A percentile compares a stretch with the other conserved stretches of the same genome.
phyloP scores from a whole-genome alignment of 2,329 filamentous ascomycete genomes.

The Pochonia chlamydosporia region DNA sequence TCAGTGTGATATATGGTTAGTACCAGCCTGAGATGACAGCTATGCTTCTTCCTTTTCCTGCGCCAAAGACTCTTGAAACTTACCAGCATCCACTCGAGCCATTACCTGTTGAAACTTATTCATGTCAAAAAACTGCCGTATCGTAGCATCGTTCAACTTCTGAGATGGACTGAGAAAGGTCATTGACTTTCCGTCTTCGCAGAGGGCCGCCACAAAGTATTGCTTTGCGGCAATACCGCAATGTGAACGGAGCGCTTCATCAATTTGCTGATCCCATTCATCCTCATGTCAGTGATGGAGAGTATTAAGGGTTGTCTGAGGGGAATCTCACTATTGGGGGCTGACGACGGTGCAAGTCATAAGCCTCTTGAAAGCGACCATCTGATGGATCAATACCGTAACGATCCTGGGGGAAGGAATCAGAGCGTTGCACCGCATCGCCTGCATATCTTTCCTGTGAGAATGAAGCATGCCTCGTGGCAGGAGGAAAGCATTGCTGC shows the following conservation, averaged over 20 bases:
- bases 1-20: neutral
- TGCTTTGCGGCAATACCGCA: conserved; percentile 45
- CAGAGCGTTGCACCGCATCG: conserved; percentile 22
- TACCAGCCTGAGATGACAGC: neutral
- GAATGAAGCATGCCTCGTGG: conserved; percentile 24
- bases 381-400: conserved; percentile 22
- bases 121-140: conserved; percentile 41
- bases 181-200: conserved; percentile 39
- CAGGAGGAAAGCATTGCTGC: conserved; percentile 15
- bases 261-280: conserved; percentile 36
- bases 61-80: conserved; percentile 8
- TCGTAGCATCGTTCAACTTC: conserved; percentile 29
- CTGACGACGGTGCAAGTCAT: conserved; percentile 29
- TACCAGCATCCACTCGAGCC: conserved; percentile 33
- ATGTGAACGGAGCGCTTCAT: conserved; percentile 43
- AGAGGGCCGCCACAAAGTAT: conserved; percentile 47
- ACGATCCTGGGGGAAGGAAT: conserved; percentile 23
- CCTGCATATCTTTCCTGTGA: conserved; percentile 22
- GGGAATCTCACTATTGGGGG: conserved; percentile 30
- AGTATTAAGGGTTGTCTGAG: neutral
- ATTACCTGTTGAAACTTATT: conserved; percentile 35
- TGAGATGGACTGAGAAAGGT: conserved; percentile 40
- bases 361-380: conserved; percentile 27
- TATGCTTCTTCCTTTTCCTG: too few species aligned
- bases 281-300: conserved; percentile 6